These are phyloP conservation scores for Trapa bicornis DNA, from an alignment of 345 rosid genomes.

Conservation along the genomic window DNA sequence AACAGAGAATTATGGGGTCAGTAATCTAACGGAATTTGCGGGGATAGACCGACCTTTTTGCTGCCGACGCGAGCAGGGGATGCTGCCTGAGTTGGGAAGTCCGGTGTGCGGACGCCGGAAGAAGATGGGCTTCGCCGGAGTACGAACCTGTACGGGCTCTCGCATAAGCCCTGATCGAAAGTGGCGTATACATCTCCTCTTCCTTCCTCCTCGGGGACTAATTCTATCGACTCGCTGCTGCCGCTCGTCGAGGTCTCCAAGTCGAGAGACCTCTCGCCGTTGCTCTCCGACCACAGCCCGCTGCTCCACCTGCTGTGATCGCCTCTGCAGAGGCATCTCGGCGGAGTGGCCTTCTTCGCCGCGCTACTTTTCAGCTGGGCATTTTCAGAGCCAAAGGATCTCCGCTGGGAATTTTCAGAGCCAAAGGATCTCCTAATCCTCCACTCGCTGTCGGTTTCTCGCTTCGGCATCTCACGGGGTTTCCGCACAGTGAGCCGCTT, in stretches of 20 bases:
- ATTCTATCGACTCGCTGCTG: conserved; percentile 20
- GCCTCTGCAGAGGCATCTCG: conserved; percentile 9
- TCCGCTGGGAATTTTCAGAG: neutral
- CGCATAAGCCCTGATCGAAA: conserved; percentile 35
- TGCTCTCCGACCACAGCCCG: conserved; percentile 54
- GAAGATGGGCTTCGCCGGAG: conserved; percentile 41
- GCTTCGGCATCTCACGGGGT: conserved; percentile 16
- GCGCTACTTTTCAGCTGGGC: neutral
- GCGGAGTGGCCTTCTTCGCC: conserved; percentile 19
- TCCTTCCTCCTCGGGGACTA: conserved; percentile 9
- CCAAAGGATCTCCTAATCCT: neutral
- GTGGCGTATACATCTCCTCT: conserved; percentile 17
- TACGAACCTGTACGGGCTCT: conserved; percentile 61
- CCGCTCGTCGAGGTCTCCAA: conserved; percentile 35
- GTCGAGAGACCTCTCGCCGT: conserved; percentile 49
- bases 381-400: neutral
- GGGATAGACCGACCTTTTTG: conserved; percentile 26
- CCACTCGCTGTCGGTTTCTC: conserved; percentile 7
- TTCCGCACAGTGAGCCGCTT: conserved; percentile 38
- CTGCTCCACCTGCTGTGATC: conserved; percentile 38
- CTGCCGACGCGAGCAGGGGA: conserved; percentile 34
- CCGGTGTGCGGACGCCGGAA: conserved; percentile 46
- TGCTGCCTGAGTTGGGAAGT: conserved; percentile 48
- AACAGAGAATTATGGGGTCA: neutral
- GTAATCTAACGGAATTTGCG: neutral